Evolutionary conservation across 2,329 filamentous ascomycete genomes (phyloP).

Genomic region (Diaporthe nobilis): DNA sequence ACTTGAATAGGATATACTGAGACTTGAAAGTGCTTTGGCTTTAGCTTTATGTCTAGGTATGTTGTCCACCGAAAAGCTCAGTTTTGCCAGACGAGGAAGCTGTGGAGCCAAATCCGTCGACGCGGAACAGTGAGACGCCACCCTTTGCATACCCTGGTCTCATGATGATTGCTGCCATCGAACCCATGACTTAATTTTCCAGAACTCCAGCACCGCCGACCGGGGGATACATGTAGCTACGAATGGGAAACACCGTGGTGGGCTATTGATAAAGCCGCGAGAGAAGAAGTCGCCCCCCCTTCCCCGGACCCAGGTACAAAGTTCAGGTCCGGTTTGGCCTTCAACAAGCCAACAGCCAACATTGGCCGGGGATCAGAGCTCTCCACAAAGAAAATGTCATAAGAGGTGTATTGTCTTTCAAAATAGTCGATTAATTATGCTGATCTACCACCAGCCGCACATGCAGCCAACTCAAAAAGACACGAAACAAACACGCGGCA

Average conservation of each 20-base stretch:
- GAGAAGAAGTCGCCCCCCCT: too few relatives aligned
- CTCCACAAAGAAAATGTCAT: neutral
- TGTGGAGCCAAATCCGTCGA: neutral
- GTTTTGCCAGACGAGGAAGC: neutral
- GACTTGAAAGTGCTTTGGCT: neutral
- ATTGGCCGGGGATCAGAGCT: neutral
- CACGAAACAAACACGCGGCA: slow-evolving; percentile 7
- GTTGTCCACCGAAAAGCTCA: neutral
- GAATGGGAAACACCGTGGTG: neutral
- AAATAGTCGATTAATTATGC: slow-evolving; percentile 28
- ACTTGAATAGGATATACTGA: neutral
- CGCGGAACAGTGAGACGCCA: neutral
- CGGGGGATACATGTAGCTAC: neutral
- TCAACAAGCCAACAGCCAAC: neutral
- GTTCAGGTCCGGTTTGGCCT: neutral
- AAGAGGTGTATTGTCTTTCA: neutral
- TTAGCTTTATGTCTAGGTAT: neutral
- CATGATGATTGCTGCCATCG: neutral
- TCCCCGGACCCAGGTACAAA: neutral
- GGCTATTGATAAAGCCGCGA: neutral
- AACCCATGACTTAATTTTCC: neutral
- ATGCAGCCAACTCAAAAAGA: neutral
- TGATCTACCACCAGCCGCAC: neutral
- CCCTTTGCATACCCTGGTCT: neutral
- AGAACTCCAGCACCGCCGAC: too few relatives aligned